Conservation (phyloP, 2,329 filamentous ascomycete genomes). For the Parafenestella ontariensis region DNA sequence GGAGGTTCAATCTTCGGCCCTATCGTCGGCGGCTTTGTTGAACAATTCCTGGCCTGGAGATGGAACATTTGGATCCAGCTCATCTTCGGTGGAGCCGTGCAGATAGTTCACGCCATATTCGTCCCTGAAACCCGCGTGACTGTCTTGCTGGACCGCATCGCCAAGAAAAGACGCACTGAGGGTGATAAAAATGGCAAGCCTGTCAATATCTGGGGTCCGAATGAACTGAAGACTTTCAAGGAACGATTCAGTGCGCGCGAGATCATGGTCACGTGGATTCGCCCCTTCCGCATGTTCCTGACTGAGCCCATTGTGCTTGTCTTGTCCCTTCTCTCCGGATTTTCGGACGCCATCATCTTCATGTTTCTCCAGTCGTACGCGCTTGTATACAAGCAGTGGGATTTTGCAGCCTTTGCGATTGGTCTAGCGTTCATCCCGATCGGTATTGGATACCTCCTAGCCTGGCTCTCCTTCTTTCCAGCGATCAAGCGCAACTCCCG, state of each 20-base stretch:
- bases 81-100: conserved; percentile 76
- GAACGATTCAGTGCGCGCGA: conserved; percentile 49
- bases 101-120: conserved; percentile 69
- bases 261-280: conserved; percentile 59
- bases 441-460: conserved; percentile 68
- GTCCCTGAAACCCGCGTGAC: conserved; percentile 82
- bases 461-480: conserved; percentile 67
- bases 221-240: conserved; percentile 64
- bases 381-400: conserved; percentile 73
- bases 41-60: conserved; percentile 72
- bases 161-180: conserved; percentile 73
- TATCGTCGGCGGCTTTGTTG: conserved; percentile 78
- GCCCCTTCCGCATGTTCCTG: conserved; percentile 75
- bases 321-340: conserved; percentile 75
- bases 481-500: conserved; percentile 52
- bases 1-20: conserved; percentile 78
- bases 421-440: conserved; percentile 69
- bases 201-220: conserved; percentile 73
- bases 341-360: conserved; percentile 80
- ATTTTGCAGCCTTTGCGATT: conserved; percentile 63
- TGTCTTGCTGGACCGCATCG: conserved; percentile 79
- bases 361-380: conserved; percentile 77
- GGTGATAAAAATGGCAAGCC: conserved; percentile 66
- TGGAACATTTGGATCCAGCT: conserved; percentile 88
- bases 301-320: conserved; percentile 78